These are phyloP conservation scores for Triglochin maritima DNA, from an alignment of 106 monocot species.

Conservation along the genomic window DNA sequence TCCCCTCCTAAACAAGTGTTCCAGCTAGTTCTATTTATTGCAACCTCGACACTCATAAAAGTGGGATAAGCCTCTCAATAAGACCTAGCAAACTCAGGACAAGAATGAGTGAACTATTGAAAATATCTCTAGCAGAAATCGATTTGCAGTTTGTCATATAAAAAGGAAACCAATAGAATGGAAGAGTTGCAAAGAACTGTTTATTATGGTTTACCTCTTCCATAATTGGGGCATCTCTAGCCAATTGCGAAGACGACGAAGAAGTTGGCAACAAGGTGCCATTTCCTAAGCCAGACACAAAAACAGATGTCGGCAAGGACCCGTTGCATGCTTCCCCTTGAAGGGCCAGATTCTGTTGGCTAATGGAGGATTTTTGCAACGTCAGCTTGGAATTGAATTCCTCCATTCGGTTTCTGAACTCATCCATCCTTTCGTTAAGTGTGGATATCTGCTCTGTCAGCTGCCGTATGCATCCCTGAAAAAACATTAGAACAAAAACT, in stretches of 20 bases:
- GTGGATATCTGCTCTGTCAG: constrained; percentile 87
- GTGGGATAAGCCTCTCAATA: too few relatives aligned
- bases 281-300: constrained; percentile 72
- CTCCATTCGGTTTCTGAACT: constrained; percentile 74
- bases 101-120: too few relatives aligned
- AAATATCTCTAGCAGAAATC: too few relatives aligned
- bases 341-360: constrained; percentile 66
- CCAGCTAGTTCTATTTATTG: too few relatives aligned
- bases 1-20: too few relatives aligned
- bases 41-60: too few relatives aligned
- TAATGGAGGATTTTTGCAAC: constrained; percentile 34
- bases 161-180: too few relatives aligned
- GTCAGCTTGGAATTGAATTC: constrained; percentile 70
- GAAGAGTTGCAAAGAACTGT: too few relatives aligned
- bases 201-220: constrained; percentile 53
- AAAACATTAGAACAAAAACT: constrained; percentile 1
- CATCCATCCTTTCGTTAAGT: constrained; percentile 88
- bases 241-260: constrained; percentile 60
- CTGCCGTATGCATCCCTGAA: constrained; percentile 64
- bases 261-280: constrained; percentile 69
- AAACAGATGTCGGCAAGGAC: constrained; percentile 60
- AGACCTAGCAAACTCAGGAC: too few relatives aligned
- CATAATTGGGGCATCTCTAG: constrained; percentile 54
- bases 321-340: constrained; percentile 60
- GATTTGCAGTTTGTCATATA: too few relatives aligned